Evolutionary conservation across 192 early-diverging fungal species (phyloP).

Genomic region (Physocladia obscura): DNA sequence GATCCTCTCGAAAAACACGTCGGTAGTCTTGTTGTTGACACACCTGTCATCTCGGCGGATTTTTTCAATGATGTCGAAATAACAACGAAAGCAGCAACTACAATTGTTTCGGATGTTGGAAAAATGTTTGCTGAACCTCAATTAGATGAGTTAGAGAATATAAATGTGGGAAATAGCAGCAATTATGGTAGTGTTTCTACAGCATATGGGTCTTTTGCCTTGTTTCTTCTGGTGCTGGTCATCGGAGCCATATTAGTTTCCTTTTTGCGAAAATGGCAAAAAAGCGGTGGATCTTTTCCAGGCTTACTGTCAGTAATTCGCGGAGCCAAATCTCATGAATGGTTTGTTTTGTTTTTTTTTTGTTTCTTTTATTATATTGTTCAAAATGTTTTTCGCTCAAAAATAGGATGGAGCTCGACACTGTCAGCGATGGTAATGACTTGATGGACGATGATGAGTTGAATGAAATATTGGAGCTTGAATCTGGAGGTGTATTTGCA

Average conservation of each 20-base stretch:
- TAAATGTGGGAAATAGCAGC: background rate
- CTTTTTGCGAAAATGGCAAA: background rate
- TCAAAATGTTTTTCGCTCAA: background rate
- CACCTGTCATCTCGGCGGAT: background rate
- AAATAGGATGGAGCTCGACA: background rate
- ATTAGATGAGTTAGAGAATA: background rate
- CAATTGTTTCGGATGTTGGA: background rate
- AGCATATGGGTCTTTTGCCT: background rate
- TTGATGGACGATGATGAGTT: slow-evolving; percentile 18
- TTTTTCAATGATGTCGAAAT: background rate
- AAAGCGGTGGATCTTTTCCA: background rate
- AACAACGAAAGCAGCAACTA: background rate
- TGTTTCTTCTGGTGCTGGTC: background rate
- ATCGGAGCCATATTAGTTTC: background rate
- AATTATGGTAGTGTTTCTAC: background rate
- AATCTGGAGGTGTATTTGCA: too few species aligned
- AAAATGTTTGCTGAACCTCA: background rate
- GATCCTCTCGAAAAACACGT: background rate
- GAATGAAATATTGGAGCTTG: slow-evolving; percentile 13
- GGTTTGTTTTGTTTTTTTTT: background rate
- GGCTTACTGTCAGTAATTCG: background rate
- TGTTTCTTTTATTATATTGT: too few species aligned
- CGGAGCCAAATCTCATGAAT: background rate
- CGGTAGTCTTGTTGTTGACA: background rate
- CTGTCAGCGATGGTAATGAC: background rate